Evolutionary conservation across 768 basidiomycete species (phyloP).

Genomic region (Russula brevipes): DNA sequence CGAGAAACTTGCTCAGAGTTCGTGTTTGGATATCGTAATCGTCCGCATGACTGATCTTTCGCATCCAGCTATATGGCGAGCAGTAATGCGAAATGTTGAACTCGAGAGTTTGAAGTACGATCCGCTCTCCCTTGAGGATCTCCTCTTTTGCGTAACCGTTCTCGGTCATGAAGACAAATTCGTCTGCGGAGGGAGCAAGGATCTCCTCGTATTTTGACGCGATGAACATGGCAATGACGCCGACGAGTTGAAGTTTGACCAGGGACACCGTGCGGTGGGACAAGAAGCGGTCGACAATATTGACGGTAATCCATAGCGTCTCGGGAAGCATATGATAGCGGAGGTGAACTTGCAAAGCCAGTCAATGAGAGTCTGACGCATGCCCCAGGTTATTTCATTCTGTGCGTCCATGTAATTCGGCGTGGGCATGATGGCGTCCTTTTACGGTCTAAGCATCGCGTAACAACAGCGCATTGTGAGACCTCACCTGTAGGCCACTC

Average conservation of each 20-base stretch:
- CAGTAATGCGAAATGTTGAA: constrained; percentile 97
- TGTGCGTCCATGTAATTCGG: constrained; percentile 93
- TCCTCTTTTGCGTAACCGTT: constrained; percentile 91
- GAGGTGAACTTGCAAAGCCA: constrained; percentile 97
- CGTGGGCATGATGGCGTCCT: constrained; percentile 87
- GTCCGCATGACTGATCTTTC: constrained; percentile 97
- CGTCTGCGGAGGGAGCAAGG: constrained; percentile 93
- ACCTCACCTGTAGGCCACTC: constrained; percentile 80
- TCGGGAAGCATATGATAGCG: constrained; percentile 99
- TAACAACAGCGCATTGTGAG: background rate
- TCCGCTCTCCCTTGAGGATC: constrained; percentile 96
- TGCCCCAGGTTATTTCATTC: constrained; percentile 85
- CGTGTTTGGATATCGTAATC: constrained; percentile 98
- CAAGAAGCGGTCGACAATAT: constrained; percentile 80
- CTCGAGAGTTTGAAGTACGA: constrained; percentile 90
- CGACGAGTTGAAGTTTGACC: constrained; percentile 88
- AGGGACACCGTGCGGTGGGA: constrained; percentile 69
- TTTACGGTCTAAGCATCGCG: constrained; percentile 27
- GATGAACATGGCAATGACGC: constrained; percentile 98
- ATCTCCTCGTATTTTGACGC: constrained; percentile 99
- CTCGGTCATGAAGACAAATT: constrained; percentile 98
- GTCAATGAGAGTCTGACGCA: constrained; percentile 96
- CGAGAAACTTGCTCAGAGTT: constrained; percentile 95
- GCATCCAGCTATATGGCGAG: constrained; percentile 99
- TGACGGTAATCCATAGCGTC: constrained; percentile 98